These are phyloP conservation scores for Yamadazyma dendronema DNA, from an alignment of 1,139 yeast species.

Conservation along the genomic window DNA sequence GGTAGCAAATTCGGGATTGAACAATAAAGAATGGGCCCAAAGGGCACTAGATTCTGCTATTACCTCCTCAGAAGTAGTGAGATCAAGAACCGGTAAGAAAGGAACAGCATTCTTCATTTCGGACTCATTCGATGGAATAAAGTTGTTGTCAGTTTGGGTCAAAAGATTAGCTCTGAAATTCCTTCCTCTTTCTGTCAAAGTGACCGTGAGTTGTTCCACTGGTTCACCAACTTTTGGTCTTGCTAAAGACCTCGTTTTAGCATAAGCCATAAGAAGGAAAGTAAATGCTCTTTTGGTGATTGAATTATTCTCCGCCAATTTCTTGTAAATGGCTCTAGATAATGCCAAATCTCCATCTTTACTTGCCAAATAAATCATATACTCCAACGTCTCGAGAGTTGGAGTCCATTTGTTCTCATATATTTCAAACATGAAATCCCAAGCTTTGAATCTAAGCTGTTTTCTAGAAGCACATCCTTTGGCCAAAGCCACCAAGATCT, in stretches of 20 bases:
- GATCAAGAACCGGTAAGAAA: slow-evolving; percentile 56
- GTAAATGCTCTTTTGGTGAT: slow-evolving; percentile 45
- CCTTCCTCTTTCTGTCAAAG: slow-evolving; percentile 45
- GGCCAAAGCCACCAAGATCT: slow-evolving; percentile 64
- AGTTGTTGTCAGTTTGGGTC: slow-evolving; percentile 15
- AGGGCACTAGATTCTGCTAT: slow-evolving; percentile 78
- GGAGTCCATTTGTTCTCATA: slow-evolving; percentile 51
- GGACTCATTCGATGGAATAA: slow-evolving; percentile 4
- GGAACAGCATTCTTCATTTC: slow-evolving; percentile 39
- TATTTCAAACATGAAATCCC: slow-evolving; percentile 76
- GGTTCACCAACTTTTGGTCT: slow-evolving; percentile 6
- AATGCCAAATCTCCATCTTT: slow-evolving; percentile 76
- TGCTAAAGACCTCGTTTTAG: slow-evolving; percentile 31
- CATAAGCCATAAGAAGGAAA: slow-evolving; percentile 56
- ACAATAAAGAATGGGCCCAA: slow-evolving; percentile 54
- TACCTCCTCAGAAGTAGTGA: slow-evolving; percentile 42
- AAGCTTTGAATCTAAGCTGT: slow-evolving; percentile 55
- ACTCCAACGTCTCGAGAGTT: slow-evolving; percentile 55
- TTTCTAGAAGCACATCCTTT: slow-evolving; percentile 65
- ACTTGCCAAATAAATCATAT: slow-evolving; percentile 72
- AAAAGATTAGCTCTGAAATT: slow-evolving; percentile 47
- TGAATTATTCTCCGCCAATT: slow-evolving; percentile 45
- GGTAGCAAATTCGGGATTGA: slow-evolving; percentile 43
- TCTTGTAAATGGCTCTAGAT: slow-evolving; percentile 68
- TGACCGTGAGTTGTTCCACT: slow-evolving; percentile 36